Evolutionary conservation across 768 basidiomycete genomes (phyloP), one percentile per base, ranked within the genome.

Genomic region (Paxillus involutus): DNA sequence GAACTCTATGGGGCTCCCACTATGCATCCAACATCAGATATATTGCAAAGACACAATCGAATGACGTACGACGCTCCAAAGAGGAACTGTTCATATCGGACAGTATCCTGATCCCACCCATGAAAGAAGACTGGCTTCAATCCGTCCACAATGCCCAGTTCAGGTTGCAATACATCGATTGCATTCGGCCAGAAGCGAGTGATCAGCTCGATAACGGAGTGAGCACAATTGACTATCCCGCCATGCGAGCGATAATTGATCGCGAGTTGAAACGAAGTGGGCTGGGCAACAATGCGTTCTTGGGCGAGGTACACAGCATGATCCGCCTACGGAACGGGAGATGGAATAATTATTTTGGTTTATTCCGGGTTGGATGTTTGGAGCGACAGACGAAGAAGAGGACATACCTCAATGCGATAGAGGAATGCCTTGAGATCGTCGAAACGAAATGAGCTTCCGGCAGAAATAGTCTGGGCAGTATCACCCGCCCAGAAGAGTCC

Each of bases 401-500:
- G 16, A 21, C 68, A 41, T 50, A 86, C 88, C 71, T 90, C 86
- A 1, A 83, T 64, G 41, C 84, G 76, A 52, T 78, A 81, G 30
- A 88, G 57, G 57, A 86, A 88, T 0, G 88, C 80, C 63, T 84
- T 89, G 45, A 91, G 63, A 42, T 89, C 86, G 49, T 85, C 73
- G 63, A 91, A 91, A 7, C 83, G 72, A 59, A 91, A 91, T 0
- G 85, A 78, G 56, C 85, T 87, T 4, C 88, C 89, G 0, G 80
- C 78, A 0, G 86, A 83, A 36, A 91, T 90, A 0, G 88, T 86
- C 58, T 91, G 89, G 0, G 89, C 87, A 0, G 89, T 89, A 62
- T 91, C 89, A 0, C 89, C 89, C 1, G 87, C 88, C 85, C 86
- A 89, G 56, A 90, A 86, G 21, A 89, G 68, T 0, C 88, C 88